phyloP scores from a whole-genome alignment of 257 asterid genomes.

The Petunia secreta region DNA sequence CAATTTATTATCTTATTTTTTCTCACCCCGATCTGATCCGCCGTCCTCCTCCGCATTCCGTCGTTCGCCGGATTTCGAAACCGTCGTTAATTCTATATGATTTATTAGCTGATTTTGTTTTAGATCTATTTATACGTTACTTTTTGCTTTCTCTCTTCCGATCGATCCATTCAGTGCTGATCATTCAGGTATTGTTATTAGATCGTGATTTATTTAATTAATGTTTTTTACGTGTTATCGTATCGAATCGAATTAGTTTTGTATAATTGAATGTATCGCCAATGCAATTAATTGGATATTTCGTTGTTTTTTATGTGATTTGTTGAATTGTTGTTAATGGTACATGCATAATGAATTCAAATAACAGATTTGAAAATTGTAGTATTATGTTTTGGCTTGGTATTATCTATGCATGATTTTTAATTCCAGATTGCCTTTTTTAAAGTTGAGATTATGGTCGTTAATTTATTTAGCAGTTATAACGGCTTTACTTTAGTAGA shows the following conservation, averaged over 20 bases:
- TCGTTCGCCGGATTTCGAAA: background rate
- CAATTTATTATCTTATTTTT: background rate
- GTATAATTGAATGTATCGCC: background rate
- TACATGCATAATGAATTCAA: conserved; percentile 9
- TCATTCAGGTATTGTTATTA: conserved; percentile 9
- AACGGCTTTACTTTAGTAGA: background rate
- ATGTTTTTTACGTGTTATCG: background rate
- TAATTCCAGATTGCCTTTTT: background rate
- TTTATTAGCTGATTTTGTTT: background rate
- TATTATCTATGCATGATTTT: too few species aligned
- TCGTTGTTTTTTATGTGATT: background rate
- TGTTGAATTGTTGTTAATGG: background rate
- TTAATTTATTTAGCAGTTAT: conserved; percentile 1
- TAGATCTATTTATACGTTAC: conserved; percentile 8
- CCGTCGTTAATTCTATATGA: conserved; percentile 12
- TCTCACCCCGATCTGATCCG: conserved; percentile 9
- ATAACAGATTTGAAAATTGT: conserved; percentile 7
- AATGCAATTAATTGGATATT: background rate
- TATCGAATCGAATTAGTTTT: background rate
- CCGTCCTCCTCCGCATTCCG: conserved; percentile 21
- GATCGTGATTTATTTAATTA: background rate
- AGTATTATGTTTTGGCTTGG: background rate
- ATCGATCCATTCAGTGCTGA: conserved; percentile 16
- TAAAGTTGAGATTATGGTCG: background rate
- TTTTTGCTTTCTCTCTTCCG: conserved; percentile 3